phyloP scores from a whole-genome alignment of 352 stramenopile genomes.

The Globisporangium cylindrosporum region DNA sequence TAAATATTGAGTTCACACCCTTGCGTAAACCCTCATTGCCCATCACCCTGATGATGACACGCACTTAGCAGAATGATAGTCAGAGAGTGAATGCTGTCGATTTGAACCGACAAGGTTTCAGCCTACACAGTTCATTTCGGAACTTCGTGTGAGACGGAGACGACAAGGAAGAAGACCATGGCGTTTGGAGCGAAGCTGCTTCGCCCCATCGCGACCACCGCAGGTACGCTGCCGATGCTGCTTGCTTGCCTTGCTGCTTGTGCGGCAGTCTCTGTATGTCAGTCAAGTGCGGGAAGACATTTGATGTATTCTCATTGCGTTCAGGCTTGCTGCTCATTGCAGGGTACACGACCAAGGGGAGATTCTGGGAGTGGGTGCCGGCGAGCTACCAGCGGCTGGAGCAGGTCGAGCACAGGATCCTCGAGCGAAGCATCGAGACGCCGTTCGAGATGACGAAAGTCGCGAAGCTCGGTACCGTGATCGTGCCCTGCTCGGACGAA shows the following conservation, averaged over 20 bases:
- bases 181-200: neutral
- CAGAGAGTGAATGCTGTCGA: neutral
- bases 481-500: slow-evolving; percentile 71
- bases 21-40: neutral
- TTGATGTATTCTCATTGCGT: slow-evolving; percentile 18
- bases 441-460: slow-evolving; percentile 81
- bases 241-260: neutral
- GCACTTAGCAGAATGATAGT: neutral
- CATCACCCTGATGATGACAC: neutral
- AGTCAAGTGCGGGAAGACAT: neutral
- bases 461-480: slow-evolving; percentile 69
- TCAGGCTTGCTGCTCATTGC: slow-evolving; percentile 42
- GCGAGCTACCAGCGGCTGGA: slow-evolving; percentile 68
- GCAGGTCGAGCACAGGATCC: slow-evolving; percentile 57
- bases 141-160: neutral
- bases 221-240: neutral
- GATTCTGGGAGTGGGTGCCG: slow-evolving; percentile 71
- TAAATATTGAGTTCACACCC: no score
- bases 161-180: neutral
- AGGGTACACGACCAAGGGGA: slow-evolving; percentile 57
- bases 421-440: slow-evolving; percentile 38
- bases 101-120: no score
- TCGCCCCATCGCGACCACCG: neutral
- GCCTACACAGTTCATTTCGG: neutral
- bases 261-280: neutral